Base-by-base conservation (phyloP, 129 eudicot species). In the Daucus carota region DNA sequence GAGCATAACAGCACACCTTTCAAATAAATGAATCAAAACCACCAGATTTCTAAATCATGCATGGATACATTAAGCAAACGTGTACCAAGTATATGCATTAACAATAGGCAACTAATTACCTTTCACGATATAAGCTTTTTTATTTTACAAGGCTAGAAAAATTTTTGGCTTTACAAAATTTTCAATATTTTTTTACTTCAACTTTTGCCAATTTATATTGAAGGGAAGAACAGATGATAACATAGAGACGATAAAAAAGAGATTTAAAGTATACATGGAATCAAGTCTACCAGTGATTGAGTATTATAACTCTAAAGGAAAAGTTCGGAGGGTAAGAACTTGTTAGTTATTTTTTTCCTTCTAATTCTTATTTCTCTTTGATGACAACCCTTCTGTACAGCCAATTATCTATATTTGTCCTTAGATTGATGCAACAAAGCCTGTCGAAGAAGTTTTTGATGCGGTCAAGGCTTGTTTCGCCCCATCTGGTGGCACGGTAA, bases 211-310 rank as follows among this genome's bases (percentile, higher is more conserved):
- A 28, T 66, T 47, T 79, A 17, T 36, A 36, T 34, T 47, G 62
- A 48, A 91, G 98, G 98, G 98, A 44, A 81, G 98, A 84, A 96
- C 89, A 82, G 98, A 94, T 87, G 98, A 94, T 83, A 94, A 94
- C 76, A 91, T 89, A 68, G 97, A 89, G 32, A 94, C 98, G 17
- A 91, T 94, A 81, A 86, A 86, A 83, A 94, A 94, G 88, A 90
- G 98, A 42, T 94, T 94, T 67, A 89, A 86, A 70, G 98, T 94
- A 72, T 94, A 82, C 77, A 76, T 82, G 76, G 98, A 94, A 75
- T 94, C 97, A 46, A 94, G 93, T 85, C 90, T 91, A 74, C 85
- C 97, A 24, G 98, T 94, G 59, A 91, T 91, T 45, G 85, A 94
- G 40, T 83, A 94, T 83, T 94, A 94, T 80, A 75, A 83, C 66